These are phyloP conservation scores for Pseudofabraea citricarpa DNA, from an alignment of 2,329 filamentous ascomycete genomes.

Conservation along the genomic window DNA sequence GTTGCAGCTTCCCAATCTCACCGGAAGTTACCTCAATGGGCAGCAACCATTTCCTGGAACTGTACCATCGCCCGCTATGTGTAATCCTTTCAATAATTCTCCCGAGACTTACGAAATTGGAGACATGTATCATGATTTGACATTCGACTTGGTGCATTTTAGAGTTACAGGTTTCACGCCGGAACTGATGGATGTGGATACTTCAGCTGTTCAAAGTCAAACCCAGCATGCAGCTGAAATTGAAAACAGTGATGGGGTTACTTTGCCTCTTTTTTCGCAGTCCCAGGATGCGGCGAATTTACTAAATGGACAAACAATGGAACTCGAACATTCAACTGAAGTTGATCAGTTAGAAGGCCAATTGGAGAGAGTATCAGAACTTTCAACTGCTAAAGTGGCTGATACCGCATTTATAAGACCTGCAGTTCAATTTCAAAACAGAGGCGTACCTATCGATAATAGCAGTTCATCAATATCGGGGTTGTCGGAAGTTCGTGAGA, in stretches of 20 bases:
- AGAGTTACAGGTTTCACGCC: neutral
- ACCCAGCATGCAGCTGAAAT: too few relatives aligned
- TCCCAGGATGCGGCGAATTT: neutral
- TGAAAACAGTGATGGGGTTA: neutral
- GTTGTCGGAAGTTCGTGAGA: neutral
- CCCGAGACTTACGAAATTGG: neutral
- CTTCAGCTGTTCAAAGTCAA: neutral
- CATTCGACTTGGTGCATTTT: neutral
- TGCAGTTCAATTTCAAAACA: neutral
- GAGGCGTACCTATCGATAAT: too few relatives aligned
- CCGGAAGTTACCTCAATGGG: neutral
- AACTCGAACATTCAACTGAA: too few relatives aligned
- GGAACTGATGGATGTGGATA: neutral
- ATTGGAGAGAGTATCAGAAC: neutral
- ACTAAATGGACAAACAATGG: too few relatives aligned
- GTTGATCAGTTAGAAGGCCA: neutral
- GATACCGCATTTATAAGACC: neutral
- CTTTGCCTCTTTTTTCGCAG: too few relatives aligned
- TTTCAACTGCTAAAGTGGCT: neutral
- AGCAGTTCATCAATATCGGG: neutral
- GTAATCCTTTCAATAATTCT: neutral
- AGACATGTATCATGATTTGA: neutral
- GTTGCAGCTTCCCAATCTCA: neutral
- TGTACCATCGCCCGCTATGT: neutral
- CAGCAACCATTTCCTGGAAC: neutral